Percentiles rank a stretch among this genome's conserved stretches.
Evolutionary conservation across 768 basidiomycete genomes (phyloP).

Genomic region (Tulasnella sp.): DNA sequence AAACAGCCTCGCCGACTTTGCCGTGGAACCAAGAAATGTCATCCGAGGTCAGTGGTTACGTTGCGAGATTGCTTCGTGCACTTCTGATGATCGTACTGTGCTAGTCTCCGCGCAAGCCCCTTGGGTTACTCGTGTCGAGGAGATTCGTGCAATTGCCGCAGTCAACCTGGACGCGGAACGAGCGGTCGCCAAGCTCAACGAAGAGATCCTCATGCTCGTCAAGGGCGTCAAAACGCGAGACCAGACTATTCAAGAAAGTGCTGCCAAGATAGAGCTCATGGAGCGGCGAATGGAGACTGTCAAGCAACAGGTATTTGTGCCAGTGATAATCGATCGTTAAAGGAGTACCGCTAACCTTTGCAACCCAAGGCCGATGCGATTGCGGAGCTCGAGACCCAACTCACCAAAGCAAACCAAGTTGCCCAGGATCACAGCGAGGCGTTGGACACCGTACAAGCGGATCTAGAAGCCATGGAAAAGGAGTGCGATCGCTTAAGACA

Average conservation of each 20-base stretch:
- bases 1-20: slow-evolving; percentile 62
- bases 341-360: neutral
- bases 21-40: slow-evolving; percentile 71
- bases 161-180: slow-evolving; percentile 91
- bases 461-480: slow-evolving; percentile 80
- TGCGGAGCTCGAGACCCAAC: slow-evolving; percentile 71
- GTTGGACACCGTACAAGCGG: slow-evolving; percentile 86
- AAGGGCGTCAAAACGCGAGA: slow-evolving; percentile 76
- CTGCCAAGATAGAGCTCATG: slow-evolving; percentile 92
- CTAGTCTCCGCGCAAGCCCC: slow-evolving; percentile 73
- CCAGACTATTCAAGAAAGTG: slow-evolving; percentile 80
- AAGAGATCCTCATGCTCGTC: slow-evolving; percentile 83
- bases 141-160: slow-evolving; percentile 77
- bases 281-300: slow-evolving; percentile 87
- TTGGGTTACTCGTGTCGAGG: slow-evolving; percentile 77
- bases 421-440: slow-evolving; percentile 89
- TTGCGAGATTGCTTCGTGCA: neutral
- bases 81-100: slow-evolving; percentile 11
- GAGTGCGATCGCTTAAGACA: slow-evolving; percentile 82
- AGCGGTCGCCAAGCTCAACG: slow-evolving; percentile 77
- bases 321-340: neutral
- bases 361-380: slow-evolving; percentile 63
- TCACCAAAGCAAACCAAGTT: slow-evolving; percentile 78
- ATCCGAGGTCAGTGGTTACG: slow-evolving; percentile 59
- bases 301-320: slow-evolving; percentile 61